phyloP scores from a whole-genome alignment of 202 grass and related monocot genomes.

The Hordeum pubiflorum region DNA sequence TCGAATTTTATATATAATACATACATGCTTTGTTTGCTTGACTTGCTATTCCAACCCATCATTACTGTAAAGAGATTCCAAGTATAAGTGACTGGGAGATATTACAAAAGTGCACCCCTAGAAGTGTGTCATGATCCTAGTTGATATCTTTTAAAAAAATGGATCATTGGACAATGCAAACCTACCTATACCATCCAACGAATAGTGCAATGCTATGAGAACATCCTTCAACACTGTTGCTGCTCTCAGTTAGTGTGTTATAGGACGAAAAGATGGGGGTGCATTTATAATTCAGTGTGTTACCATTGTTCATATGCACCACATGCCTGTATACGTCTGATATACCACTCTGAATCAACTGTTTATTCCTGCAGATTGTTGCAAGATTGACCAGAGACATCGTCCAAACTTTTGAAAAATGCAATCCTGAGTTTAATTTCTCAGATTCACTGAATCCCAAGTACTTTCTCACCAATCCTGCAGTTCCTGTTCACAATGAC shows the following conservation, averaged over 20 bases:
- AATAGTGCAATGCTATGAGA: background rate
- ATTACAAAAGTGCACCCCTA: conserved; percentile 7
- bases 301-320: conserved; percentile 4
- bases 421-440: conserved; percentile 75
- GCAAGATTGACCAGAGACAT: conserved; percentile 75
- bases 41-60: background rate
- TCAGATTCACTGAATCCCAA: conserved; percentile 77
- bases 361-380: conserved; percentile 65
- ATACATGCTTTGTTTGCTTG: background rate
- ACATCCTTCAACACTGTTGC: conserved; percentile 5
- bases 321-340: conserved; percentile 11
- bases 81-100: background rate
- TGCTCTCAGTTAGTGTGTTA: background rate
- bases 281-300: conserved; percentile 9
- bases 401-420: conserved; percentile 66
- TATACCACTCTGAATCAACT: conserved; percentile 26
- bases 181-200: background rate
- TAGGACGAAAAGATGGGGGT: background rate
- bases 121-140: background rate
- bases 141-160: background rate
- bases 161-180: background rate
- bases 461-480: conserved; percentile 78
- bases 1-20: conserved; percentile 1
- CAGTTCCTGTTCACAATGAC: conserved; percentile 59
- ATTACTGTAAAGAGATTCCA: background rate